Conservation (phyloP, 1,139 yeast genomes). For the Citeromyces siamensis region DNA sequence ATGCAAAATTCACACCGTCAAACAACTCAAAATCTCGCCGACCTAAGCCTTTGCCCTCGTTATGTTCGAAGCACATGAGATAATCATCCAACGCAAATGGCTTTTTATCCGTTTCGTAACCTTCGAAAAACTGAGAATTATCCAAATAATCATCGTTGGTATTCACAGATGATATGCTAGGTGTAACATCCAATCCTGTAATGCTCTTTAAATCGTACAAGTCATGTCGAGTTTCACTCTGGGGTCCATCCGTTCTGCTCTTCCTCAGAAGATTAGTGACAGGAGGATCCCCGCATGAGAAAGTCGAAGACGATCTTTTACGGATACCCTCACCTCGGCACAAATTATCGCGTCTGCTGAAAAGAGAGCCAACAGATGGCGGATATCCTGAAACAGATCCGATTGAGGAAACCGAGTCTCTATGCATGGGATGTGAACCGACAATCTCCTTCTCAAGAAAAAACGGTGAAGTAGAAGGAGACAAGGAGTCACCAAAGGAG, state of each 20-base stretch:
- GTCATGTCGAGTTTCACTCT: background rate
- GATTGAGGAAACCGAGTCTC: background rate
- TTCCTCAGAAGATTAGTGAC: background rate
- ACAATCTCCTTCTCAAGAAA: background rate
- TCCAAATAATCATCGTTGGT: background rate
- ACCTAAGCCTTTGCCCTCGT: background rate
- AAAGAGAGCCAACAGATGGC: constrained; percentile 3
- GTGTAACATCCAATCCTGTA: background rate
- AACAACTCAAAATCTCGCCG: background rate
- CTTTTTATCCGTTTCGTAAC: background rate
- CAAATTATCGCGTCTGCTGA: background rate
- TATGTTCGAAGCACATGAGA: constrained; percentile 1
- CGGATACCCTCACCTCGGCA: background rate
- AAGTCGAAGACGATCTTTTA: background rate
- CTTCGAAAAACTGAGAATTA: background rate
- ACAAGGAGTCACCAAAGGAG: background rate
- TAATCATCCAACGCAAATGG: background rate
- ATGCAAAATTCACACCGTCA: too few relatives aligned
- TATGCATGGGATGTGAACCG: background rate
- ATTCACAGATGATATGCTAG: background rate
- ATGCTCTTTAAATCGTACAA: background rate
- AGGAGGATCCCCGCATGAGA: background rate
- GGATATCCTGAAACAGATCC: background rate
- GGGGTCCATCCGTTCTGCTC: background rate
- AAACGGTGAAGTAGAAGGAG: background rate